These are phyloP conservation scores for Fusarium sp. DNA, from an alignment of 2,329 filamentous ascomycete genomes.

Conservation along the genomic window DNA sequence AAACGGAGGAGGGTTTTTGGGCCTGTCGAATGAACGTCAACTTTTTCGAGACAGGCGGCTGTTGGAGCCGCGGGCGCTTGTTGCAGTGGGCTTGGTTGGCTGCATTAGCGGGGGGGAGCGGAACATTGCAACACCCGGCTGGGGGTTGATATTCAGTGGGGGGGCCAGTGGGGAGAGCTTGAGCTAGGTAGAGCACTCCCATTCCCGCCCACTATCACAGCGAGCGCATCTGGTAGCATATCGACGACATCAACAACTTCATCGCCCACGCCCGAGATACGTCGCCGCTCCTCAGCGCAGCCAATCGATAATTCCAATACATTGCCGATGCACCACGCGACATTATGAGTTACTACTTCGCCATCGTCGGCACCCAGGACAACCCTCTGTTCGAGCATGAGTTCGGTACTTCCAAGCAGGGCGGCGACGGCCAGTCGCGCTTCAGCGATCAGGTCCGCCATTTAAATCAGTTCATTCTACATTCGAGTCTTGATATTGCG, in stretches of 20 bases:
- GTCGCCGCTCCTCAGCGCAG: neutral
- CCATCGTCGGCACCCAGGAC: slow-evolving; percentile 94
- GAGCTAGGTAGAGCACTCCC: slow-evolving; percentile 3
- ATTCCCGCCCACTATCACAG: neutral
- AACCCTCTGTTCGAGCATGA: slow-evolving; percentile 97
- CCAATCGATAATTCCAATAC: neutral
- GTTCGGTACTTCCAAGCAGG: slow-evolving; percentile 95
- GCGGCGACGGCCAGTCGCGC: slow-evolving; percentile 89
- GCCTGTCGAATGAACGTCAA: slow-evolving; percentile 39
- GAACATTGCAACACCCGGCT: slow-evolving; percentile 44
- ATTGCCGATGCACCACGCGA: slow-evolving; percentile 45
- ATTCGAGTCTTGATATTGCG: slow-evolving; percentile 92
- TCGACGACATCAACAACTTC: slow-evolving; percentile 6
- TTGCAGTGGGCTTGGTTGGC: slow-evolving; percentile 25
- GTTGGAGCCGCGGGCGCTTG: slow-evolving; percentile 25
- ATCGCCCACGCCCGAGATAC: slow-evolving; percentile 7
- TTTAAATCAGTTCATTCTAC: slow-evolving; percentile 97
- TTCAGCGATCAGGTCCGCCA: slow-evolving; percentile 90
- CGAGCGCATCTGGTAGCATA: slow-evolving; percentile 3
- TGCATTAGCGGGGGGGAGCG: slow-evolving; percentile 37
- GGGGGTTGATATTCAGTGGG: slow-evolving; percentile 14
- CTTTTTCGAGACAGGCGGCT: slow-evolving; percentile 40
- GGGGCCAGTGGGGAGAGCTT: slow-evolving; percentile 5
- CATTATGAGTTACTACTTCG: slow-evolving; percentile 97
- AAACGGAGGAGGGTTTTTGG: slow-evolving; percentile 22